Base-by-base conservation (phyloP, 2,329 filamentous ascomycete species). In the Xylariaceae sp. region DNA sequence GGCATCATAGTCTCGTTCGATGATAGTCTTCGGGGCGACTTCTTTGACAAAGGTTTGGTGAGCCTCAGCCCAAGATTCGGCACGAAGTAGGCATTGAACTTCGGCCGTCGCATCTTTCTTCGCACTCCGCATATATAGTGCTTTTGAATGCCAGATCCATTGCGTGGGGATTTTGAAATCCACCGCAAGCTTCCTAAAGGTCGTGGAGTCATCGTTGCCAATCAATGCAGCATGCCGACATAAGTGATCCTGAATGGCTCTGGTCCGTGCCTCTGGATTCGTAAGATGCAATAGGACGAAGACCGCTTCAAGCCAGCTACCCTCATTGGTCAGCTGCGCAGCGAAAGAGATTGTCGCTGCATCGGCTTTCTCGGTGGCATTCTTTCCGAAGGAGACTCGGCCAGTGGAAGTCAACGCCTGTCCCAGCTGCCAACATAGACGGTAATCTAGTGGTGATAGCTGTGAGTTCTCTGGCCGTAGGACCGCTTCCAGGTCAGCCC, bases 91-190 rank as follows among this genome's bases (percentile, higher is more conserved):
- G 67, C 88, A 95, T 52, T 88, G 82, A 8, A 94, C 90, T 73
- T 96, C 91, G 4, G 80, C 79, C 41, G 81, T 82, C 9, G 89
- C 81, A 70, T 93, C 86, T 62, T 87, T 85, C 67, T 83, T 85
- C 43, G 87, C 85, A 56, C 87, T 87, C 60, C 90, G 89, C 75
- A 92, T 92, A 73, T 89, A 89, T 12, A 94, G 80, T 11, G 93
- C 93, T 70, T 93, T 91, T 16, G 95, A 91, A 58, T 91, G 86
- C 86, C 91, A 96, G 47, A 98, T 82, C 92, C 94, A 96, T 3
- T 82, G 74, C 1, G 81, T 75, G 0, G 94, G 92, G 37, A 98
- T 84, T 61, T 85, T 83, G 50, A 93, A 84, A 28, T 84, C 85
- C 40, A 82, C 77, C 0, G 83, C 83, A 19, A 95, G 78, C 12